Evolutionary conservation across 495 filamentous ascomycete species (phyloP), one percentile per base, ranked within the genome.

Genomic region (Aspergillus campestris): DNA sequence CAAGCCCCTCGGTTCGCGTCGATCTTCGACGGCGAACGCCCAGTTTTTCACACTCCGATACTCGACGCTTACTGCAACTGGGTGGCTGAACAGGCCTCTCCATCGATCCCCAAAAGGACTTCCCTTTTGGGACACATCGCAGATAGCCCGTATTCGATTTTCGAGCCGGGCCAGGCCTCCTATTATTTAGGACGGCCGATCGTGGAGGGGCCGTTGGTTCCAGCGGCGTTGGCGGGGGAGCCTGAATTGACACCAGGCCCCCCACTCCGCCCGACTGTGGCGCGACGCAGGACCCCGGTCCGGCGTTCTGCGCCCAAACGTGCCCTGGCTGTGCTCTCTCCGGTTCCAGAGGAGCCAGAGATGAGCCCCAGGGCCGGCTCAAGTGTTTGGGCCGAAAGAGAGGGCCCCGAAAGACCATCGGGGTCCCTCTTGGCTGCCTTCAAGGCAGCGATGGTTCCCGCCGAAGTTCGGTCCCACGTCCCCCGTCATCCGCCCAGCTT

Each of bases 151-250:
- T 41, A 36, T 0, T 42, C 46, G 6, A 53, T 49, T 24, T 53
- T 18, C 7, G 51, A 49, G 2, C 30, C 9, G 7, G 38, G 40
- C n/a, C 38, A 33, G 28, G 14, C 45, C 29, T 38, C 31, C 30
- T 14, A 31, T 15, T 40, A 11, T 15, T 14, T 40, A n/a, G 10
- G 36, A 24, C 35, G 14, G 32, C 31, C 49, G 38, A 36, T 40
- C 33, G 40, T 42, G 48, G 37, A 39, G 35, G 34, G 47, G 36
- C 31, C 35, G 39, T 52, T 49, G 40, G 46, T 34, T 32, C 28
- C 46, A 44, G 46, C 39, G 44, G 43, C 42, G 41, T 49, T 49
- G 49, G 53, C 15, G 38, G 40, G 44, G 39, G 43, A 38, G 31
- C 14, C 45, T 31, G 41, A 27, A 37, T 38, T 46, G 12, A 51